Percentiles rank a stretch among this genome's conserved stretches.
phyloP scores from a whole-genome alignment of 176 grass and related monocot genomes.

The Leersia perrieri region DNA sequence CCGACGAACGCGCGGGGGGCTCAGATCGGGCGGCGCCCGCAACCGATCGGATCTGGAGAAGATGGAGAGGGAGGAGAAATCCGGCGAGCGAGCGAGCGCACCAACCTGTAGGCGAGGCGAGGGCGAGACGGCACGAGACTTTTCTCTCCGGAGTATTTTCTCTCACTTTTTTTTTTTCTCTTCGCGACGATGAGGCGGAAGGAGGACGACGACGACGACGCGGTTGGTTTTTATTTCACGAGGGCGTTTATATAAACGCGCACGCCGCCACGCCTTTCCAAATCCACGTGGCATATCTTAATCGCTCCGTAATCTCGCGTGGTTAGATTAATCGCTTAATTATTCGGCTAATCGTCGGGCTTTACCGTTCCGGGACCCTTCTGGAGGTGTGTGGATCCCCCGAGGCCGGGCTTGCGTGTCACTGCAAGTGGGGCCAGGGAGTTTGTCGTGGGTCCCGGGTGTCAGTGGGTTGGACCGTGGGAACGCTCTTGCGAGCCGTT shows the following conservation, averaged over 20 bases:
- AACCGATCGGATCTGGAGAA: not conserved
- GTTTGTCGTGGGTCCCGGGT: not conserved
- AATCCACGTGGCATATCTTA: not conserved
- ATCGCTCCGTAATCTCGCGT: not conserved
- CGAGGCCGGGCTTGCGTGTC: not conserved
- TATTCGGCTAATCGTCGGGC: not conserved
- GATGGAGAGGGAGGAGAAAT: not conserved
- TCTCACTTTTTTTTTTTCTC: not conserved
- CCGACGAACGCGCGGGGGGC: not conserved
- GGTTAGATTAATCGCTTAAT: not conserved
- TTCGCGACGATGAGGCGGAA: not conserved
- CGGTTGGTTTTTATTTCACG: not conserved
- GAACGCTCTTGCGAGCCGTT: not conserved
- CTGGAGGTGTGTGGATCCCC: not conserved
- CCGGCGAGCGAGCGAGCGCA: conserved; percentile 1
- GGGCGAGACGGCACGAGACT: conserved; percentile 36
- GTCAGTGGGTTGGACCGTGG: not conserved
- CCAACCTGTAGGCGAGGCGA: conserved; percentile 47
- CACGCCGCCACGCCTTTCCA: not conserved
- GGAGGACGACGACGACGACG: not conserved
- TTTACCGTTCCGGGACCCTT: conserved; percentile 14
- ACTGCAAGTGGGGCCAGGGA: not conserved
- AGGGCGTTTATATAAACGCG: conserved; percentile 25
- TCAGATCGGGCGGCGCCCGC: not conserved
- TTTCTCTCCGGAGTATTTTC: not conserved